Percentiles rank a stretch among this genome's conserved stretches.
phyloP scores from a whole-genome alignment of 768 basidiomycete genomes.

The Lentinula guzmanii region DNA sequence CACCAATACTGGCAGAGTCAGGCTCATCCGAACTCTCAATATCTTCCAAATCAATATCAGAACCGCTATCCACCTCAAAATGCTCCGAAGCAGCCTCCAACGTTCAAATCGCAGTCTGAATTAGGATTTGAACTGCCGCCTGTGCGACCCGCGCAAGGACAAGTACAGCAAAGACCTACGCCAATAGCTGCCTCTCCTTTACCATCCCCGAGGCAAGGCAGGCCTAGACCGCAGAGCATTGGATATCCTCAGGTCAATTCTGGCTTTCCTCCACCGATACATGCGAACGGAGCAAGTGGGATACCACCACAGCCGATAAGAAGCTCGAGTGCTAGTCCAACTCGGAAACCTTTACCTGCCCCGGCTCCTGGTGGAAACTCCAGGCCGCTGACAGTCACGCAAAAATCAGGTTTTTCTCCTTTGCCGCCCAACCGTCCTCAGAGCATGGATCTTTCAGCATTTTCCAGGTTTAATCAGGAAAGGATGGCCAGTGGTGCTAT shows the following conservation, averaged over 20 bases:
- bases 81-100: not conserved
- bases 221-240: not conserved
- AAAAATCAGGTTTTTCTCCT: not conserved
- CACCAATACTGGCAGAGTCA: not conserved
- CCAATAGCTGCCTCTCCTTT: not conserved
- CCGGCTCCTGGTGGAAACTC: not conserved
- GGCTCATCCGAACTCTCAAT: not conserved
- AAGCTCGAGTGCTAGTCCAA: constrained; percentile 1
- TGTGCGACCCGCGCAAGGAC: not conserved
- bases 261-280: not conserved
- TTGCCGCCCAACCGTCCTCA: not conserved
- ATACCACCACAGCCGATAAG: not conserved
- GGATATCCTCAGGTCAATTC: not conserved
- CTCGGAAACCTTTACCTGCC: not conserved
- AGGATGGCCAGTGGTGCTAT: constrained; percentile 3
- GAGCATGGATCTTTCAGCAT: constrained; percentile 2
- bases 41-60: not conserved
- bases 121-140: not conserved
- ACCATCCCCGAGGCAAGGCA: not conserved
- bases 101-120: not conserved
- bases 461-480: constrained; percentile 4
- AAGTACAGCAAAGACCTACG: not conserved
- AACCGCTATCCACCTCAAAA: not conserved
- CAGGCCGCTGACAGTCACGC: not conserved
- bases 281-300: not conserved